Evolutionary conservation across 495 filamentous ascomycete species (phyloP).

Genomic region (Neurospora intermedia): DNA sequence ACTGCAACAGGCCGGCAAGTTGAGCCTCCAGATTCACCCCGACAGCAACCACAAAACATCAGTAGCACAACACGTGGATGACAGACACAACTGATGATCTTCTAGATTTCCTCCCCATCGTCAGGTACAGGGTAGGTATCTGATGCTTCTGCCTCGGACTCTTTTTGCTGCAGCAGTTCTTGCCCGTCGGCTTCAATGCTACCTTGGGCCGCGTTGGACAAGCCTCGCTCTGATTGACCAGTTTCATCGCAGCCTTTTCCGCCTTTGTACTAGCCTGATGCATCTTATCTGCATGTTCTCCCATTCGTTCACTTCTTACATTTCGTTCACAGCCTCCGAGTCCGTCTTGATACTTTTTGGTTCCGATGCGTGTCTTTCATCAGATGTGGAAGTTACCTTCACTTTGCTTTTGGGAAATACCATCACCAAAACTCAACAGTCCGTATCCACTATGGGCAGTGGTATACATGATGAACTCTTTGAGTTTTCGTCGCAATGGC

Average conservation of each 20-base stretch:
- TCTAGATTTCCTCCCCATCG: background rate
- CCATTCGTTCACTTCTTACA: constrained; percentile 4
- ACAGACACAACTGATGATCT: background rate
- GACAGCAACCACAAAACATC: background rate
- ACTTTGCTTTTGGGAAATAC: background rate
- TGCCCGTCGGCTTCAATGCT: background rate
- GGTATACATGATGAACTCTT: background rate
- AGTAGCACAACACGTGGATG: background rate
- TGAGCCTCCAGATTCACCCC: background rate
- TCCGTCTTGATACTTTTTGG: background rate
- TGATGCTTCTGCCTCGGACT: too few species aligned
- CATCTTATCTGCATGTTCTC: constrained; percentile 8
- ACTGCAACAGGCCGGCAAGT: background rate
- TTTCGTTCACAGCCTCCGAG: background rate
- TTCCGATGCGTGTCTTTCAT: background rate
- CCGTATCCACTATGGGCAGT: background rate
- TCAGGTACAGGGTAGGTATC: too few species aligned
- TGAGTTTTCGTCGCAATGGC: background rate
- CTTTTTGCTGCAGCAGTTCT: background rate
- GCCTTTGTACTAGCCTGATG: constrained; percentile 8
- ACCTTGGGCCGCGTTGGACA: constrained; percentile 6
- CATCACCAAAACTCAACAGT: background rate
- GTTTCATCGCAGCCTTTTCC: constrained; percentile 10
- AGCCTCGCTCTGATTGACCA: constrained; percentile 21
- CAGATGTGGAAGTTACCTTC: background rate